Evolutionary conservation across 164 flowering plant genomes (phyloP), one percentile per base, ranked within the genome.

Genomic region (Liquidambar formosana): DNA sequence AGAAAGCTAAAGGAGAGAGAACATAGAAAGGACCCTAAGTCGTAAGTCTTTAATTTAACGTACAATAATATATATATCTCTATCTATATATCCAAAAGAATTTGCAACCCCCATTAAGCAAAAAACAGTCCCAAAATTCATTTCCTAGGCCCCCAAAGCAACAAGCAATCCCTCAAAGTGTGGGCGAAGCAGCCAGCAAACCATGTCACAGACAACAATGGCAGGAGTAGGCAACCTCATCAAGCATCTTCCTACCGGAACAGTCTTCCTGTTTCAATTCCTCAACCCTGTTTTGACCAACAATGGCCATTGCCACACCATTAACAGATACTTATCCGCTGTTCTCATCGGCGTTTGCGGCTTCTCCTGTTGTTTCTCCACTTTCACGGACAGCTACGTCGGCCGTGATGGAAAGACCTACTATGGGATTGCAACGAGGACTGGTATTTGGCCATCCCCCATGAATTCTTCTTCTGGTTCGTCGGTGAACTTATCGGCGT

Each of bases 181-280:
- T n/a, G n/a, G n/a, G n/a, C n/a, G n/a, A n/a, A n/a, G n/a, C n/a
- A n/a, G n/a, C n/a, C n/a, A n/a, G n/a, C n/a, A n/a, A n/a, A n/a
- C n/a, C n/a, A n/a, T n/a, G n/a, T n/a, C 41, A 2, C 41, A 33
- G 6, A 79, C 51, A 65, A 72, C 93, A 8, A 65, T 89, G 15
- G 57, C 76, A 3, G 88, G 89, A 8, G 21, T 84, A 8, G 94
- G 85, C 5, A 90, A 84, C 78, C 87, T 94, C 59, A 70, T 90
- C 47, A 89, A 76, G 75, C 89, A 92, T 64, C 96, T 94, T 28
- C 98, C 98, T 0, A 90, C 97, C 1, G 97, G 97, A 51, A 94
- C 97, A 0, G 89, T 90, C 61, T 90, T 94, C 83, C 1, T 80
- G 22, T 94, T 77, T 77, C 94, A 89, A 45, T 86, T 90, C 81